Evolutionary conservation across 805 yeast species (phyloP).

Genomic region (Sporopachydermia quercuum): DNA sequence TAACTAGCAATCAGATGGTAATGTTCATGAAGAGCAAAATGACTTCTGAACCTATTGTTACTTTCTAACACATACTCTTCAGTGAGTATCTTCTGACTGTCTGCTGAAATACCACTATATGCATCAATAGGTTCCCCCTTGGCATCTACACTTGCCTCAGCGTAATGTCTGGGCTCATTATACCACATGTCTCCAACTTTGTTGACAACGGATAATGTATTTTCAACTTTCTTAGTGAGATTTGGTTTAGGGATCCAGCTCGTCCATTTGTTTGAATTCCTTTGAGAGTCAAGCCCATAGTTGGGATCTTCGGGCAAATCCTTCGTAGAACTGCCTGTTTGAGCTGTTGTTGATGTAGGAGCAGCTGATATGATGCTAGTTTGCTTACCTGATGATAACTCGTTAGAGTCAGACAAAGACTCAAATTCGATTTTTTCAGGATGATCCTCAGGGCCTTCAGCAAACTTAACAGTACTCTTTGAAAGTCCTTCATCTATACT

Average conservation of each 20-base stretch:
- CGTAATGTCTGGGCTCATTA: constrained; percentile 50
- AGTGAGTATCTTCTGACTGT: constrained; percentile 34
- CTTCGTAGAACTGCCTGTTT: no score
- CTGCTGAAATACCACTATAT: constrained; percentile 11
- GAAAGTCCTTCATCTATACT: no score
- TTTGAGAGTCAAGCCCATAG: not conserved
- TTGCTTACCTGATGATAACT: no score
- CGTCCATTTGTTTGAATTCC: not conserved
- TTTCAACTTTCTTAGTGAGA: constrained; percentile 3
- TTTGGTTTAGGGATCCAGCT: not conserved
- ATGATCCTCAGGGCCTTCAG: not conserved
- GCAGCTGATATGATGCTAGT: no score
- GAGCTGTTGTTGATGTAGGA: no score
- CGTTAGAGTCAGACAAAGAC: no score
- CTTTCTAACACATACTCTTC: constrained; percentile 29
- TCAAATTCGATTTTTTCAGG: no score
- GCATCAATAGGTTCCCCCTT: constrained; percentile 5
- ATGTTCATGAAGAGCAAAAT: constrained; percentile 45
- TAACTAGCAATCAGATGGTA: constrained; percentile 52
- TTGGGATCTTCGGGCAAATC: not conserved
- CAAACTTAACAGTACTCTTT: not conserved
- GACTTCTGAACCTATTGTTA: constrained; percentile 42
- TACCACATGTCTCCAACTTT: constrained; percentile 37
- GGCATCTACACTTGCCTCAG: constrained; percentile 10
- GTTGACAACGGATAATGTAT: constrained; percentile 10